phyloP scores from a whole-genome alignment of 306 rosid genomes.

The Pyrus betulifolia region DNA sequence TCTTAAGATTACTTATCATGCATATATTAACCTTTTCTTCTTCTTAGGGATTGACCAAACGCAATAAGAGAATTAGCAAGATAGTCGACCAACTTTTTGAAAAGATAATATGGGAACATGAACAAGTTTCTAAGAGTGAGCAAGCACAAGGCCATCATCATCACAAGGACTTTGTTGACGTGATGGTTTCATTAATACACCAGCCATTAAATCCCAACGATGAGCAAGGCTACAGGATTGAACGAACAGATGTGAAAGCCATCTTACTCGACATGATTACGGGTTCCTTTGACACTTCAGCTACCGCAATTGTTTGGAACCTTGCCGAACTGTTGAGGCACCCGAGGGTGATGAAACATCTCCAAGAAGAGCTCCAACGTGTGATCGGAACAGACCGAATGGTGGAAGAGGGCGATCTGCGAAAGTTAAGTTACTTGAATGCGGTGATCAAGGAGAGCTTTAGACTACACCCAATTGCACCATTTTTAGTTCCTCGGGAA shows the following conservation, averaged over 20 bases:
- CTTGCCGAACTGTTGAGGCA: constrained; percentile 32
- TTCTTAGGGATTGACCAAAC: constrained; percentile 19
- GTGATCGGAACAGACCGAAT: constrained; percentile 16
- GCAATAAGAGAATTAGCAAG: constrained; percentile 1
- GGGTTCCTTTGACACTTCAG: constrained; percentile 9
- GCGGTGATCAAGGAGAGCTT: constrained; percentile 37
- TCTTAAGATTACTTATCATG: too few relatives aligned
- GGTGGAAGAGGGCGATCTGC: constrained; percentile 32
- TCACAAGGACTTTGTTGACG: constrained; percentile 17
- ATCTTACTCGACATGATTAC: constrained; percentile 20
- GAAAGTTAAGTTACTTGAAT: constrained; percentile 16
- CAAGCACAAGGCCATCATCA: background rate
- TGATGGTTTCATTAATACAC: constrained; percentile 9
- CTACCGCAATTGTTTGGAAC: constrained; percentile 20
- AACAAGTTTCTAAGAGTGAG: background rate
- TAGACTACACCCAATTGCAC: constrained; percentile 27
- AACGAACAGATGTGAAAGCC: constrained; percentile 30
- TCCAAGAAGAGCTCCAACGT: constrained; percentile 31
- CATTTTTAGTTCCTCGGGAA: constrained; percentile 3
- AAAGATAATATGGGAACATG: constrained; percentile 20
- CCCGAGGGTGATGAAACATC: constrained; percentile 13
- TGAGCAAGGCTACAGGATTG: background rate
- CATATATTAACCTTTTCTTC: too few relatives aligned
- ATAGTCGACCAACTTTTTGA: constrained; percentile 8
- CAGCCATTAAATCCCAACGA: background rate